Percentiles rank a stretch among this genome's conserved stretches.
phyloP scores from a whole-genome alignment of 192 early-diverging fungal species.

The Backusella circina region DNA sequence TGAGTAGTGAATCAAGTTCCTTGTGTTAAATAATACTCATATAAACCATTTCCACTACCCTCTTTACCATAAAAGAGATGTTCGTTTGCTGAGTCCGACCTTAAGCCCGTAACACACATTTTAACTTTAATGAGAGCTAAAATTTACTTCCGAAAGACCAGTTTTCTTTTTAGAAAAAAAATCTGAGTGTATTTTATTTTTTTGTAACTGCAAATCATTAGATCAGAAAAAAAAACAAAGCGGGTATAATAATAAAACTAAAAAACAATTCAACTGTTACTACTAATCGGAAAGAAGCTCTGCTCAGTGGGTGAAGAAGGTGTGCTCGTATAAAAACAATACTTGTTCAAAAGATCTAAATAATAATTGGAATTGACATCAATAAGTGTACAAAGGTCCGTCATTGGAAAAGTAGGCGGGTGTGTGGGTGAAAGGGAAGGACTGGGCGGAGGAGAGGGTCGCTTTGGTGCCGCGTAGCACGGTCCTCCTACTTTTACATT shows the following conservation, averaged over 20 bases:
- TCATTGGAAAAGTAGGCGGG: not conserved
- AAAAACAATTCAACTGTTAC: not conserved
- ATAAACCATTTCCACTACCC: too few relatives aligned
- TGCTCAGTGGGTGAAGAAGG: conserved; percentile 10
- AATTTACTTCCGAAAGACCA: not conserved
- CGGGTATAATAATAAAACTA: not conserved
- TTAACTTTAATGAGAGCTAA: not conserved
- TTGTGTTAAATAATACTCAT: too few relatives aligned
- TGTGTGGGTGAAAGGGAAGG: not conserved
- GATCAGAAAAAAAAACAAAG: not conserved
- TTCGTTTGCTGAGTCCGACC: not conserved
- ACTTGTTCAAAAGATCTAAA: conserved; percentile 50
- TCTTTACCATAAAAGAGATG: too few relatives aligned
- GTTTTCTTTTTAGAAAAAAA: too few relatives aligned
- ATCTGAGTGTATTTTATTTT: not conserved
- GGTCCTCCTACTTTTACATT: not conserved
- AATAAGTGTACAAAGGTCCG: conserved; percentile 5
- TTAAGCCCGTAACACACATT: not conserved
- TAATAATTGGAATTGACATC: conserved; percentile 42
- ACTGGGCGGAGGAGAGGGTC: not conserved
- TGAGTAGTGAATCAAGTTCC: too few relatives aligned
- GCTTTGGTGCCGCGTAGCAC: not conserved
- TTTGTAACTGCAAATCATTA: not conserved
- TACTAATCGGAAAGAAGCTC: not conserved
- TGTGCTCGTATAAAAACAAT: conserved; percentile 48